Evolutionary conservation across 2,329 filamentous ascomycete genomes (phyloP).

Genomic region (Epichloe elymi): DNA sequence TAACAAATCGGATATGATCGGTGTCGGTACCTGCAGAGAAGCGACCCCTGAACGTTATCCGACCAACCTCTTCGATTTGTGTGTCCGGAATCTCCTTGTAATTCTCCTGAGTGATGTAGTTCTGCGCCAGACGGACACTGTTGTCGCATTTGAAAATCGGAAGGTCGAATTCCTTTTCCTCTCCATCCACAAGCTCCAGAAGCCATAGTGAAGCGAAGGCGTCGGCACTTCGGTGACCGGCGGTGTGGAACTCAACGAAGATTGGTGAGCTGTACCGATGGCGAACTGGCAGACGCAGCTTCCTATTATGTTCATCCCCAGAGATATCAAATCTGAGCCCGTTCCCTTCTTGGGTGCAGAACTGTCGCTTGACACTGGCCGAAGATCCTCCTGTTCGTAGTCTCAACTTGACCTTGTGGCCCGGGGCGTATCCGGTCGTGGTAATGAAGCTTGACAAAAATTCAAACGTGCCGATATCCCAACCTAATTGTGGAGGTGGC

Average conservation of each 20-base stretch:
- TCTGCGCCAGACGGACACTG: conserved; percentile 66
- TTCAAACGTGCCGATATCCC: conserved; percentile 92
- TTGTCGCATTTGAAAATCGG: conserved; percentile 81
- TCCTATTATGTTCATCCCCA: conserved; percentile 24
- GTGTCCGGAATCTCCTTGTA: conserved; percentile 57
- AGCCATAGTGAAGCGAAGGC: conserved; percentile 79
- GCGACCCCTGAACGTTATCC: conserved; percentile 66
- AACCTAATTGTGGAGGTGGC: conserved; percentile 75
- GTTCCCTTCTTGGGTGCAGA: conserved; percentile 49
- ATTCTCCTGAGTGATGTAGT: conserved; percentile 78
- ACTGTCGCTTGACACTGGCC: conserved; percentile 50
- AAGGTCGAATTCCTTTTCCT: conserved; percentile 66
- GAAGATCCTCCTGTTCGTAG: conserved; percentile 76
- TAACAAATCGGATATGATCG: conserved; percentile 70
- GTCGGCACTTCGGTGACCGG: conserved; percentile 55
- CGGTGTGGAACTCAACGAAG: conserved; percentile 70
- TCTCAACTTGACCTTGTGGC: conserved; percentile 60
- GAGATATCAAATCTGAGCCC: conserved; percentile 35
- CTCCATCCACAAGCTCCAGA: conserved; percentile 68
- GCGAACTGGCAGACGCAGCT: conserved; percentile 72
- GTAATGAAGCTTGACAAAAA: conserved; percentile 62
- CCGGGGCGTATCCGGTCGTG: conserved; percentile 46
- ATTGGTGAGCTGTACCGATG: conserved; percentile 82
- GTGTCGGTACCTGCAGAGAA: conserved; percentile 89
- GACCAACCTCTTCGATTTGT: conserved; percentile 65